Evolutionary conservation across 1,284 basidiomycete genomes (phyloP).

Genomic region (Malassezia obtusa): DNA sequence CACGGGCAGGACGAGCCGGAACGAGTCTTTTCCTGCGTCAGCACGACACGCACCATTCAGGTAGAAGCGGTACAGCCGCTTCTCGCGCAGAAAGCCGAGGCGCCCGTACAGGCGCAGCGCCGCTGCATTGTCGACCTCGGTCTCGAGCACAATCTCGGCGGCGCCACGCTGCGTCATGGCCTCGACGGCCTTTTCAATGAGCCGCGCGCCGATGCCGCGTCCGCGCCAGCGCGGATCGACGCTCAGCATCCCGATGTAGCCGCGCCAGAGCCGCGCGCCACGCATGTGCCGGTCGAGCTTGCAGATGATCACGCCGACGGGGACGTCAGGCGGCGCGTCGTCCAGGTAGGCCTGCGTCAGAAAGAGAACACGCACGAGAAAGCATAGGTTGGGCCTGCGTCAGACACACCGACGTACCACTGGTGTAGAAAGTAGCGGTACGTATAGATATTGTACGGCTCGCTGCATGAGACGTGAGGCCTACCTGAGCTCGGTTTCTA

Average conservation of each 20-base stretch:
- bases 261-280: constrained; percentile 59
- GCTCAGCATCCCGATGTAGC: constrained; percentile 90
- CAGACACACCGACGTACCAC: constrained; percentile 54
- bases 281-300: constrained; percentile 75
- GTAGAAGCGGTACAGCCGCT: constrained; percentile 87
- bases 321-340: not conserved
- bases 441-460: constrained; percentile 89
- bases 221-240: constrained; percentile 26
- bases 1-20: constrained; percentile 26
- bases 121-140: constrained; percentile 82
- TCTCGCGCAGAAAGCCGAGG: constrained; percentile 89
- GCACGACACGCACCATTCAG: constrained; percentile 58
- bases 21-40: constrained; percentile 34
- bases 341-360: not conserved
- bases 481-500: constrained; percentile 49
- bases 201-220: constrained; percentile 61
- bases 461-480: constrained; percentile 53
- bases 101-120: constrained; percentile 80
- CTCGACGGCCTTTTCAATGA: constrained; percentile 53
- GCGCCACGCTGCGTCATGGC: constrained; percentile 14
- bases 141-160: constrained; percentile 70
- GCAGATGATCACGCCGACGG: constrained; percentile 74
- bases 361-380: constrained; percentile 56
- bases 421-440: constrained; percentile 62
- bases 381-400: constrained; percentile 66